Conservation (phyloP, 371 early-diverging fungal species). For the Gilbertella persicaria region DNA sequence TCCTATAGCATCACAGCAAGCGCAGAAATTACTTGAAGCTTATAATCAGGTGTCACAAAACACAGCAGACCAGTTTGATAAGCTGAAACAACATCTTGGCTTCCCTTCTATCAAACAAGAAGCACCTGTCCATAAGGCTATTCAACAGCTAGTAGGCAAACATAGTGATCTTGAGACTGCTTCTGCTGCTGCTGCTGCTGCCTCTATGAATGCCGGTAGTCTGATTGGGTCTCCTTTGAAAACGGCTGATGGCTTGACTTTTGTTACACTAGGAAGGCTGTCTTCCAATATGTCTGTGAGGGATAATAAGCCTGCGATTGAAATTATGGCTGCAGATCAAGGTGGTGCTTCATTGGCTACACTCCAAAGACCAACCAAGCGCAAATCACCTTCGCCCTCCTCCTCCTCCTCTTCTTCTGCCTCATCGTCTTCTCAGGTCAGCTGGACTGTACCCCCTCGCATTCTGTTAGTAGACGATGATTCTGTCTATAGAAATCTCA, state of each 20-base stretch:
- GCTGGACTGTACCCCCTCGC: conserved; percentile 70
- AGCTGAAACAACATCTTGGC: conserved; percentile 5
- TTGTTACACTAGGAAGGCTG: conserved; percentile 51
- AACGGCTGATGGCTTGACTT: conserved; percentile 49
- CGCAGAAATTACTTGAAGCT: conserved; percentile 29
- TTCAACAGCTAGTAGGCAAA: not conserved
- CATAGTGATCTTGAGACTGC: conserved; percentile 11
- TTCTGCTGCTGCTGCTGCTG: conserved; percentile 40
- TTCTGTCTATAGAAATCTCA: conserved; percentile 65
- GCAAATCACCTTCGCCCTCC: conserved; percentile 7
- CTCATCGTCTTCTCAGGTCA: conserved; percentile 22
- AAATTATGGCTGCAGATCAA: conserved; percentile 36
- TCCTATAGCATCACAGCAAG: conserved; percentile 7
- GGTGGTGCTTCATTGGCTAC: conserved; percentile 13
- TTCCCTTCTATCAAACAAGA: not conserved
- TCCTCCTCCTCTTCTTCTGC: conserved; percentile 14
- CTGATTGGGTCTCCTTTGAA: conserved; percentile 41
- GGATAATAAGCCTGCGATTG: conserved; percentile 40
- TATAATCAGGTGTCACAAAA: conserved; percentile 24
- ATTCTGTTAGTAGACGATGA: conserved; percentile 82
- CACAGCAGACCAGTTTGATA: conserved; percentile 23
- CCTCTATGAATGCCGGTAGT: conserved; percentile 50
- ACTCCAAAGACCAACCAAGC: conserved; percentile 17
- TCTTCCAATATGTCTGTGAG: conserved; percentile 37
- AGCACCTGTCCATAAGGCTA: conserved; percentile 8